These are phyloP conservation scores for Vaccinium corymbosum DNA, from an alignment of 148 eudicot genomes.

Conservation along the genomic window DNA sequence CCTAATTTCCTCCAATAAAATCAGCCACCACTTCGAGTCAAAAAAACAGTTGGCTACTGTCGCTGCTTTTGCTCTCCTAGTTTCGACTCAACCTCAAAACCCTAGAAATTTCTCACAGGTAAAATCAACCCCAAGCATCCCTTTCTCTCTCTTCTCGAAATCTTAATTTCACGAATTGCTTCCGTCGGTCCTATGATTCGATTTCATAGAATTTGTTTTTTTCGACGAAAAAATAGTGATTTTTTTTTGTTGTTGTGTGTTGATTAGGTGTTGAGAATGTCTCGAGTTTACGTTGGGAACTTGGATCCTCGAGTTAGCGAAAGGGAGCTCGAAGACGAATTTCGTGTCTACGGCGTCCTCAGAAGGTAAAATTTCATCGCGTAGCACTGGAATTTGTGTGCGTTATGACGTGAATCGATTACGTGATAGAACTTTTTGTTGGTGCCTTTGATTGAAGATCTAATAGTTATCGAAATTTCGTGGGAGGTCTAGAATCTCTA, in stretches of 20 bases:
- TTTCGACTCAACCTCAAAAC: neutral
- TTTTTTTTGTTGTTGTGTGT: neutral
- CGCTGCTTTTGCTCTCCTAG: neutral
- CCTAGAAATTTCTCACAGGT: neutral
- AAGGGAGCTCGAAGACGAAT: constrained; percentile 76
- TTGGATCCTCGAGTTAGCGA: constrained; percentile 71
- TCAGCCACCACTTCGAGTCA: neutral
- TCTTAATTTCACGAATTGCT: neutral
- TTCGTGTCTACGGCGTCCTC: constrained; percentile 70
- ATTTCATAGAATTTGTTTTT: neutral
- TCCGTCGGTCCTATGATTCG: neutral
- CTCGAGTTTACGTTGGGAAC: constrained; percentile 80
- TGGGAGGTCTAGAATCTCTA: neutral
- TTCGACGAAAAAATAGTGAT: neutral
- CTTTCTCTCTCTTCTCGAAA: neutral
- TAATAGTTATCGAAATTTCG: neutral
- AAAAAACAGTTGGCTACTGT: neutral
- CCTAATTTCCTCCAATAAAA: neutral
- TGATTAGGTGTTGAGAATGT: constrained; percentile 33
- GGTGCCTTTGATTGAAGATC: neutral
- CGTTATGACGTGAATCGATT: neutral
- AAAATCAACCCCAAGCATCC: neutral
- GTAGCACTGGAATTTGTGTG: neutral
- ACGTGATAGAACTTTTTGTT: neutral
- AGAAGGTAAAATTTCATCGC: constrained; percentile 40